A percentile compares a stretch with the other conserved stretches of the same genome.
Evolutionary conservation across 805 yeast species (phyloP).

Genomic region (Metschnikowia borealis): DNA sequence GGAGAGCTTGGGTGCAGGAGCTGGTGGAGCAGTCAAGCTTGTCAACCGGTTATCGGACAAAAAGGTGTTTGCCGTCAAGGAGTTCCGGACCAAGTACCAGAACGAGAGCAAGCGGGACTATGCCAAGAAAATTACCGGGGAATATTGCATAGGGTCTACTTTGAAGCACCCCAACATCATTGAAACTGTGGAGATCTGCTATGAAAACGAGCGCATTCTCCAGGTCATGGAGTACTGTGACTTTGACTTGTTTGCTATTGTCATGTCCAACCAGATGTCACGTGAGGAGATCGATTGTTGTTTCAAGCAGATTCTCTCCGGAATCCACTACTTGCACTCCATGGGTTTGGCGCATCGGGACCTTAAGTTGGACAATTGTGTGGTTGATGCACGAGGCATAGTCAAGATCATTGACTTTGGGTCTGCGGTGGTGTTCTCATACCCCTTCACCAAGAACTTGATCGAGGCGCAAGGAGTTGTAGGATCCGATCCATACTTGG

Average conservation of each 20-base stretch:
- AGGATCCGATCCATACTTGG: conserved; percentile 85
- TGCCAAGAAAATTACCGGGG: conserved; percentile 88
- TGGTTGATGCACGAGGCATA: conserved; percentile 74
- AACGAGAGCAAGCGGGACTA: conserved; percentile 80
- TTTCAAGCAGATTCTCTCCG: conserved; percentile 79
- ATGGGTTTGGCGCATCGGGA: conserved; percentile 91
- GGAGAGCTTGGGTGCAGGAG: conserved; percentile 88
- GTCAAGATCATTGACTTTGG: conserved; percentile 93
- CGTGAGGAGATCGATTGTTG: conserved; percentile 79
- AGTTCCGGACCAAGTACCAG: conserved; percentile 72
- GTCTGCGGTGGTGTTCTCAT: conserved; percentile 84
- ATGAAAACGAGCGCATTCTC: conserved; percentile 79
- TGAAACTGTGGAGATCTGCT: conserved; percentile 86
- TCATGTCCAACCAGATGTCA: conserved; percentile 88
- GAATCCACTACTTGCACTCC: conserved; percentile 74
- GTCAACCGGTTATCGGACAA: conserved; percentile 64
- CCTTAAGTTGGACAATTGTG: conserved; percentile 89
- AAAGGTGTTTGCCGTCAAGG: conserved; percentile 85
- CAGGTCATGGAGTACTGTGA: conserved; percentile 96
- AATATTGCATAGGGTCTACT: conserved; percentile 90
- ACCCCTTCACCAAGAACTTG: conserved; percentile 71
- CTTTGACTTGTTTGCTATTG: conserved; percentile 87
- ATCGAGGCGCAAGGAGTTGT: conserved; percentile 81
- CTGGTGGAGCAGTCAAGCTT: conserved; percentile 85
- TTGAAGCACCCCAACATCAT: conserved; percentile 86